Base-by-base conservation (phyloP, 192 early-diverging fungal genomes). In the Backusella sp. region DNA sequence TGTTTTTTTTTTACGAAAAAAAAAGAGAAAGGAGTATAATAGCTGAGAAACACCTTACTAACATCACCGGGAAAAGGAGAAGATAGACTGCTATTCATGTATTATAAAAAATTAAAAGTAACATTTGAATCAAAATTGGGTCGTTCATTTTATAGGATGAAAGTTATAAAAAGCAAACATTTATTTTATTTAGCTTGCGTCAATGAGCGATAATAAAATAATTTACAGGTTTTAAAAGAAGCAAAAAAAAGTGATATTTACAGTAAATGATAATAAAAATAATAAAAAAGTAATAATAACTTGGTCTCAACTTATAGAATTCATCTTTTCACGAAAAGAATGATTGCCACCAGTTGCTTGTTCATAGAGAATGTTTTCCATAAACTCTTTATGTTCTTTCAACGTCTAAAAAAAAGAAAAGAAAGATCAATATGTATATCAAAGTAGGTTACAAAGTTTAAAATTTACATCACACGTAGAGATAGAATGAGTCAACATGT, bases 401-500 rank as follows among this genome's bases (percentile, higher is more conserved):
- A 73, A 69, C 19, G 65, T 78, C 80, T 82, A 69, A 69, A 35
- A 68, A 23, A 32, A 32, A 32, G 1, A 32, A 32, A 32, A 32
- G 0, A 35, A 39, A 2, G 28, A 19, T 37, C n/a, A 76, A 56
- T 46, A 30, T 32, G 3, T 53, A 42, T 28, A 52, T 12, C 11
- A 46, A 35, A 26, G 11, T 37, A 17, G 3, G 62, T 32, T 28
- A 53, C 21, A 44, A 19, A 56, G 32, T 35, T 19, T 21, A 12
- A 8, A 39, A 12, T 11, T 73, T 72, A 78, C 80, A 53, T 82
- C 80, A 19, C 73, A 32, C 9, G 68, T 42, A 39, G 73, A 68
- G 59, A 82, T 52, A 8, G 80, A 73, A 21, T 75, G 49, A 23
- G 80, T 82, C 68, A 82, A 72, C 80, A 82, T 82, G 28, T 66